phyloP scores from a whole-genome alignment of 805 yeast genomes.

The Myxozyma melibiosi region DNA sequence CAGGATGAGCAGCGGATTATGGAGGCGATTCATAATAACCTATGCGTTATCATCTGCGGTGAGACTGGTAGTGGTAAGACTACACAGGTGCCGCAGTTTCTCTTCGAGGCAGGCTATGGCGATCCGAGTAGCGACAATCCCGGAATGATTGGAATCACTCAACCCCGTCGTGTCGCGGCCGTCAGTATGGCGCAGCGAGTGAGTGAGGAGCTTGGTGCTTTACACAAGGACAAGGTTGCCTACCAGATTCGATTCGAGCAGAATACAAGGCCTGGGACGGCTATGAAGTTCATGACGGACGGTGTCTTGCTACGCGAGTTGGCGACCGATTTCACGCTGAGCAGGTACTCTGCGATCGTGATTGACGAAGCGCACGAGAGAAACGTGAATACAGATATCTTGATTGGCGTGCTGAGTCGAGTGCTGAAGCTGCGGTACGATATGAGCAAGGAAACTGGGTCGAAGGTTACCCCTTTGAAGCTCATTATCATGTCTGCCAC shows the following conservation, averaged over 20 bases:
- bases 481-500: conserved; percentile 97
- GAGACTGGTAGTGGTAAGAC: conserved; percentile 99
- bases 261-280: conserved; percentile 62
- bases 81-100: conserved; percentile 95
- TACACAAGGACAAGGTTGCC: conserved; percentile 69
- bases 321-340: conserved; percentile 80
- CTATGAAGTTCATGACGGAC: conserved; percentile 88
- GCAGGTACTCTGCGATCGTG: conserved; percentile 80
- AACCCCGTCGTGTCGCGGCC: conserved; percentile 93
- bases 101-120: conserved; percentile 92
- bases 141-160: conserved; percentile 96
- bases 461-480: conserved; percentile 67
- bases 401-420: conserved; percentile 92
- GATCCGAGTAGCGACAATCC: conserved; percentile 61
- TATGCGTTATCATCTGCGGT: conserved; percentile 89
- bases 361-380: conserved; percentile 99
- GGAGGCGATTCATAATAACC: conserved; percentile 95
- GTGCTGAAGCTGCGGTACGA: conserved; percentile 69
- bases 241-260: conserved; percentile 84
- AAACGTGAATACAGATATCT: conserved; percentile 90
- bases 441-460: conserved; percentile 41
- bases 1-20: conserved; percentile 88
- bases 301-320: conserved; percentile 92
- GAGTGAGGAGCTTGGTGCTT: conserved; percentile 67
- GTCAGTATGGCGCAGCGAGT: conserved; percentile 89